These are phyloP conservation scores for Penicillium verrucosum DNA, from an alignment of 2,329 filamentous ascomycete species.

Conservation along the genomic window DNA sequence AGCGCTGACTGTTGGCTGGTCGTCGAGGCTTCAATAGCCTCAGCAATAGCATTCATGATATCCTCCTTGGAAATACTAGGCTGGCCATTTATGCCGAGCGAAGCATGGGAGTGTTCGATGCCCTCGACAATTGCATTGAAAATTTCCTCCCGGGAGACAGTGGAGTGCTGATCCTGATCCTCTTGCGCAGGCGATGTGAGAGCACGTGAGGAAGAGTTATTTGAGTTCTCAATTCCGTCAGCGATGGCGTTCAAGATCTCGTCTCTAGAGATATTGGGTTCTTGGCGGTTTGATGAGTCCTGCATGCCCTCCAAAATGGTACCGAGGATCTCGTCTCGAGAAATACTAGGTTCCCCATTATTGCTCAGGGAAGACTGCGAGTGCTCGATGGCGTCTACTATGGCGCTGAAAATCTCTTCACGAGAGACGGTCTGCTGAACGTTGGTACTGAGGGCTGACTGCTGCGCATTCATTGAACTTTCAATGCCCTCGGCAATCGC, in stretches of 20 bases:
- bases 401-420: conserved; percentile 54
- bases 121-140: conserved; percentile 5
- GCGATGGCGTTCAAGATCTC: conserved; percentile 9
- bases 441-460: conserved; percentile 28
- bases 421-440: conserved; percentile 45
- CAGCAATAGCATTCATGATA: conserved; percentile 18
- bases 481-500: conserved; percentile 29
- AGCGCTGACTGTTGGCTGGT: conserved; percentile 37
- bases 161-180: not conserved
- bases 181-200: not conserved
- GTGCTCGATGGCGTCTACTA: conserved; percentile 53
- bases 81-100: not conserved
- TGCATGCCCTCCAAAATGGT: conserved; percentile 2
- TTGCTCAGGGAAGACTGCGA: conserved; percentile 1
- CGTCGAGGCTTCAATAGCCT: conserved; percentile 18
- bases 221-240: conserved; percentile 5
- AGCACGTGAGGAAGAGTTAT: not conserved
- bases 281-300: not conserved
- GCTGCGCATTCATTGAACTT: conserved; percentile 31
- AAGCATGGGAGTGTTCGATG: conserved; percentile 4
- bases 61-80: conserved; percentile 9
- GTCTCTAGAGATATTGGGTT: conserved; percentile 3
- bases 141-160: conserved; percentile 5
- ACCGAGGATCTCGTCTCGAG: conserved; percentile 3
- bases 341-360: not conserved